phyloP scores from a whole-genome alignment of 306 rosid species.

The Medicago arabica region DNA sequence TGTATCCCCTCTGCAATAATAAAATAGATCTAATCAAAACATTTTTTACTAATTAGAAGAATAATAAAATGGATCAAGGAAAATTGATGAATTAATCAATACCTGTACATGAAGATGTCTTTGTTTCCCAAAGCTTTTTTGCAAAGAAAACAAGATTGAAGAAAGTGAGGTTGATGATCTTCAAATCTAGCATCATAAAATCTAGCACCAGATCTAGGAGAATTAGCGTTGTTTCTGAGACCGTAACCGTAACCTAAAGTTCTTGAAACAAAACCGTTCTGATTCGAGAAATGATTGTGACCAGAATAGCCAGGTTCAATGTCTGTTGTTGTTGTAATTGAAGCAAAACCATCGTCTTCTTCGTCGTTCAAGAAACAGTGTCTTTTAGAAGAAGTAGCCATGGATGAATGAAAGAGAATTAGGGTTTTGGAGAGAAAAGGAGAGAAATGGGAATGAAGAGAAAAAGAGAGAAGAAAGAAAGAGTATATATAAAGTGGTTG shows the following conservation, averaged over 20 bases:
- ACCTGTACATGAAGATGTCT: constrained; percentile 98
- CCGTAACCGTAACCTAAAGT: constrained; percentile 61
- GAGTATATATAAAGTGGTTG: constrained; percentile 54
- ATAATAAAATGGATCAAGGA: too few species aligned
- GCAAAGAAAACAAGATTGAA: constrained; percentile 82
- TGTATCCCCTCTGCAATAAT: constrained; percentile 77
- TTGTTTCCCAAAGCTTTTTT: constrained; percentile 65
- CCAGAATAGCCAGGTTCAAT: constrained; percentile 72
- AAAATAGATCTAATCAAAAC: not conserved
- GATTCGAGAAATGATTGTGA: constrained; percentile 35
- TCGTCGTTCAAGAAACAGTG: constrained; percentile 59
- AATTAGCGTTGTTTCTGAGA: constrained; percentile 42
- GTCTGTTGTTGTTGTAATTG: constrained; percentile 47
- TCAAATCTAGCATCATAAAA: constrained; percentile 78
- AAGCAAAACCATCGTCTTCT: constrained; percentile 62
- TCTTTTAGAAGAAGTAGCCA: constrained; percentile 60
- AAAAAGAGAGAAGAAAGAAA: not conserved
- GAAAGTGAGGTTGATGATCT: constrained; percentile 80
- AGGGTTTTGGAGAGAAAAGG: not conserved
- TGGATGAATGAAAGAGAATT: not conserved
- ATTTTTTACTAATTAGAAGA: too few species aligned
- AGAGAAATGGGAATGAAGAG: not conserved
- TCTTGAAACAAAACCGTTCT: constrained; percentile 52
- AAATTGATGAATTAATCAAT: not conserved
- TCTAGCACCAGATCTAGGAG: constrained; percentile 77